A percentile compares a stretch with the other conserved stretches of the same genome.
phyloP scores from a whole-genome alignment of 305 asterid genomes.

The Withania somnifera region DNA sequence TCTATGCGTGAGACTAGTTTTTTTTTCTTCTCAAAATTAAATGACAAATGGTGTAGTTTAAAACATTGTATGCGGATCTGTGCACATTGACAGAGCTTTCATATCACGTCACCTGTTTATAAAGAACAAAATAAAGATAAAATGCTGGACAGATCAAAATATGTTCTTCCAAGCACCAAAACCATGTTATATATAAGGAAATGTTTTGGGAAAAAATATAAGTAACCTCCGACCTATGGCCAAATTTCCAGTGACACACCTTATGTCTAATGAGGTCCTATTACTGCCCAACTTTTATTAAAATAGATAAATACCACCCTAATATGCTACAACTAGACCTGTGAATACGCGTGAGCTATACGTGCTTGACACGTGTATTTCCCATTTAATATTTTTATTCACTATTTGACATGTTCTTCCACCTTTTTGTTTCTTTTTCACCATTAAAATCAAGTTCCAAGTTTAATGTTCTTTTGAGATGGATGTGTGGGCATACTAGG shows the following conservation, averaged over 20 bases:
- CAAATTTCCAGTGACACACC: not conserved
- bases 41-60: not conserved
- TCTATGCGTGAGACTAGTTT: not conserved
- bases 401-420: not conserved
- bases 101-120: not conserved
- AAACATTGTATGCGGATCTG: not conserved
- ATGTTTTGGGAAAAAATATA: not conserved
- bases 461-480: not conserved
- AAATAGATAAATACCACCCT: not conserved
- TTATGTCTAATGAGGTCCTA: not conserved
- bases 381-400: not conserved
- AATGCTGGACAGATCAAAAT: not conserved
- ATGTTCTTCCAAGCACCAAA: not conserved
- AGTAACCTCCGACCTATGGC: not conserved
- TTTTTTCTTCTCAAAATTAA: not conserved
- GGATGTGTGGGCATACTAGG: too few relatives aligned
- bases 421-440: not conserved
- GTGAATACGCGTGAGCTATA: not conserved
- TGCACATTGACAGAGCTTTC: not conserved
- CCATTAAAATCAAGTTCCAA: not conserved
- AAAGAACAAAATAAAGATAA: not conserved
- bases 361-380: not conserved
- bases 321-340: not conserved
- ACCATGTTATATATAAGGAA: not conserved
- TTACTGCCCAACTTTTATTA: not conserved